Base-by-base conservation (phyloP, 2,329 filamentous ascomycete species). In the Pseudogymnoascus sp. region DNA sequence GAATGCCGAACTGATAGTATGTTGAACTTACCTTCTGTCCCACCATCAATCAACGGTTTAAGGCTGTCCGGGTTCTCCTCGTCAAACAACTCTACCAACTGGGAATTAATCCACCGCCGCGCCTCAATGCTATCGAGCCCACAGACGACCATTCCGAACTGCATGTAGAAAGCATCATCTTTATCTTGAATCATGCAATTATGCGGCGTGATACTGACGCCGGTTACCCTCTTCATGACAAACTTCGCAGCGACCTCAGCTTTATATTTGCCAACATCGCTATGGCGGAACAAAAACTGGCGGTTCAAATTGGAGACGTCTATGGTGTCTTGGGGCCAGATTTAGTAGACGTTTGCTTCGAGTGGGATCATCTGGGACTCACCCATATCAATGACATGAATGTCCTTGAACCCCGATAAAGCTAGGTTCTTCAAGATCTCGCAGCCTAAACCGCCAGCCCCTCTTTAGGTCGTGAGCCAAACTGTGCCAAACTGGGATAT, bases 311-410 rank as follows among this genome's bases (percentile, higher is more conserved):
- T 99, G 58, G 92, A 97, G 63, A 99, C 93, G 71, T 99, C 94
- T 74, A 99, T 99, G 1, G 93, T 99, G 75, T 99, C 91, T 91
- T 66, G 38, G 20, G 50, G 25, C 8, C 47, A 43, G 43, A 58
- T 38, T 66, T 64, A 66, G 61, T 41, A 25, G 7, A 33, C 15
- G 11, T 9, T 28, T 33, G 5, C 18, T 38, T 9, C 7, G 11
- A 28, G 41, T n/a, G 9, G 18, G 57, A 37, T 30, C 38, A 20
- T 38, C 20, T 35, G 38, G 14, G n/a, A 71, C 80, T 62, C 75
- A 88, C 89, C 90, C 94, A 99, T 99, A 76, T 99, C 94, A 69
- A 99, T 97, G 62, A 99, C 94, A 77, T 99, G 91, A 67, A 99
- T 97, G 70, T 96, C 85, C 74, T 89, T 95, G 78, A 99, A 99